Percentiles rank a stretch among this genome's conserved stretches.
Conservation (phyloP, 768 basidiomycete species). For the Suillus weaverae region DNA sequence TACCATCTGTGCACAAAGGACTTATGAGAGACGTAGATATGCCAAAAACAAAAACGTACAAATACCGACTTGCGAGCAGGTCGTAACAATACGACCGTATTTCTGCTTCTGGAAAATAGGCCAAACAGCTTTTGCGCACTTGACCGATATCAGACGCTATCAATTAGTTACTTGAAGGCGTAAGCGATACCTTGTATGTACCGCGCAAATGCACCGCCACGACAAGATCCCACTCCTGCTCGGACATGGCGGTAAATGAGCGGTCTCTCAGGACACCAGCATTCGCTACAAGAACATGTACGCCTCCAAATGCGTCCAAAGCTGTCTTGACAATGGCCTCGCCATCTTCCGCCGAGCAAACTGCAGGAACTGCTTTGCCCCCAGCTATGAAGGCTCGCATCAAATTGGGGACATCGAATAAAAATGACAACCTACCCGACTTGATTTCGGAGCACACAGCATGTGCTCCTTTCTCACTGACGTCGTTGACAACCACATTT, state of each 20-base stretch:
- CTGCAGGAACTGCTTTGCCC: slow-evolving; percentile 80
- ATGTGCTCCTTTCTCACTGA: slow-evolving; percentile 81
- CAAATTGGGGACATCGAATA: background rate
- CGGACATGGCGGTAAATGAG: slow-evolving; percentile 85
- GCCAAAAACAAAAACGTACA: slow-evolving; percentile 52
- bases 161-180: slow-evolving; percentile 1
- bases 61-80: slow-evolving; percentile 90
- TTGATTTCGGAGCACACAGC: slow-evolving; percentile 86
- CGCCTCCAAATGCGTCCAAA: slow-evolving; percentile 80
- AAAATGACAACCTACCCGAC: slow-evolving; percentile 49
- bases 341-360: slow-evolving; percentile 91
- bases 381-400: slow-evolving; percentile 53
- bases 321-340: slow-evolving; percentile 87
- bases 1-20: slow-evolving; percentile 62
- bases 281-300: slow-evolving; percentile 89
- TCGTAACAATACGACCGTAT: slow-evolving; percentile 93
- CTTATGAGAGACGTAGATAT: slow-evolving; percentile 2
- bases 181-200: slow-evolving; percentile 71
- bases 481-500: slow-evolving; percentile 95
- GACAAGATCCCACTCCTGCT: slow-evolving; percentile 93
- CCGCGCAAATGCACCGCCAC: slow-evolving; percentile 86
- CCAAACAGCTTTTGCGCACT: slow-evolving; percentile 96
- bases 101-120: slow-evolving; percentile 96
- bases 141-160: background rate
- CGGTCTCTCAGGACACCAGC: slow-evolving; percentile 95